Percentiles rank a stretch among this genome's conserved stretches.
Conservation (phyloP, 805 yeast species). For the Groenewaldozyma salmanticensis region DNA sequence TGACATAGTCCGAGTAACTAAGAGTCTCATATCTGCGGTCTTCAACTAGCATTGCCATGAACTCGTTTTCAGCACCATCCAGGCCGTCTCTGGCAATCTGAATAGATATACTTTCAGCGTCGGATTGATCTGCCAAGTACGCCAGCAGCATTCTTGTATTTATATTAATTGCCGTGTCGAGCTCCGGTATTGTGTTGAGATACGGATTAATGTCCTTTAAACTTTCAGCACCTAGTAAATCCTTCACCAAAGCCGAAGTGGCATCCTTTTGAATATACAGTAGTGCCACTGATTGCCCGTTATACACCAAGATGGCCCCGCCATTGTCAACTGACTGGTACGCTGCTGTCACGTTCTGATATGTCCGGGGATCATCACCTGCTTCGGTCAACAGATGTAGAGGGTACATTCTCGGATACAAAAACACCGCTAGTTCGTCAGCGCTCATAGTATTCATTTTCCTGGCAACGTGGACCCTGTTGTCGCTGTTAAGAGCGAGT, state of each 20-base stretch:
- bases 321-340: constrained; percentile 40
- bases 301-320: constrained; percentile 70
- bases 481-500: constrained; percentile 46
- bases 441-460: constrained; percentile 45
- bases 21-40: constrained; percentile 51
- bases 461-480: constrained; percentile 47
- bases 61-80: constrained; percentile 49
- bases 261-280: constrained; percentile 66
- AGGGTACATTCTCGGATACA: constrained; percentile 75
- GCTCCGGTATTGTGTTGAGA: constrained; percentile 53
- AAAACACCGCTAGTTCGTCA: constrained; percentile 46
- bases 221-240: constrained; percentile 58
- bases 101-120: constrained; percentile 36
- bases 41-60: constrained; percentile 59
- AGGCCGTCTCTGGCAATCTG: constrained; percentile 55
- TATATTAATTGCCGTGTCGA: constrained; percentile 57
- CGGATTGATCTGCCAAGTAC: constrained; percentile 39
- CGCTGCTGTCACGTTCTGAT: constrained; percentile 37
- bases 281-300: constrained; percentile 43
- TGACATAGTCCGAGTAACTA: constrained; percentile 58
- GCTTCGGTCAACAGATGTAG: constrained; percentile 50
- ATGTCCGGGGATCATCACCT: constrained; percentile 12
- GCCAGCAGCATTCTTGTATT: constrained; percentile 57
- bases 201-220: constrained; percentile 35
- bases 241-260: constrained; percentile 56